Percentiles rank a stretch among this genome's conserved stretches.
Evolutionary conservation across 108 stramenopile genomes (phyloP).

Genomic region (Fistulifera solaris): DNA sequence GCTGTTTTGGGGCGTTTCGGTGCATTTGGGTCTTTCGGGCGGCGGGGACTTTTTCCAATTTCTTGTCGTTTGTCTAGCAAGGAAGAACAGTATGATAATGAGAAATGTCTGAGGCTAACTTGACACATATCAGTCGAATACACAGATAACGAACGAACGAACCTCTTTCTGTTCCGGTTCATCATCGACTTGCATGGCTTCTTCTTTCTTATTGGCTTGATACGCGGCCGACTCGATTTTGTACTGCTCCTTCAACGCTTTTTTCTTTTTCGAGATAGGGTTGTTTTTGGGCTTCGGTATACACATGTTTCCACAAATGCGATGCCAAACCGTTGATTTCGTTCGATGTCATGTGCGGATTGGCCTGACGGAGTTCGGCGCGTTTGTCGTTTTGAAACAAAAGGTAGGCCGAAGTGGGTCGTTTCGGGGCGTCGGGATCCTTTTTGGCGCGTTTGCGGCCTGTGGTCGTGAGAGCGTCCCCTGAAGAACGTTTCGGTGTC

Average conservation of each 20-base stretch:
- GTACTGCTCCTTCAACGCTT: conserved; percentile 39
- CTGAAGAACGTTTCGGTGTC: no score
- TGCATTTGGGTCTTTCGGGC: conserved; percentile 50
- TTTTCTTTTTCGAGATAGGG: conserved; percentile 39
- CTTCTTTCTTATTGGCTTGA: not conserved
- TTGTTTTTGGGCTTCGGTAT: conserved; percentile 17
- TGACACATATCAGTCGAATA: no score
- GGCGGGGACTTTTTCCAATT: no score
- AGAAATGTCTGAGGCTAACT: no score
- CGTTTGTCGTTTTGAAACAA: conserved; percentile 27
- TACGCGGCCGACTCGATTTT: conserved; percentile 27
- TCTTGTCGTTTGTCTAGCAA: no score
- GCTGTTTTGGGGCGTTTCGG: conserved; percentile 48
- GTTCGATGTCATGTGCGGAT: conserved; percentile 39
- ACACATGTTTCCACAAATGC: conserved; percentile 32
- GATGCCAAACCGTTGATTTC: conserved; percentile 35
- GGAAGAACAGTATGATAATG: no score
- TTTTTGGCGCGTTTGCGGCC: conserved; percentile 35
- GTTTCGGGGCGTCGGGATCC: conserved; percentile 46
- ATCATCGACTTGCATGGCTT: no score
- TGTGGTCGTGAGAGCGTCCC: no score
- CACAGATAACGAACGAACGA: no score
- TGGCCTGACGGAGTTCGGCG: conserved; percentile 18
- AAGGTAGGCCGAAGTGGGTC: conserved; percentile 40
- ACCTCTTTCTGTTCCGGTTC: no score